These are phyloP conservation scores for Solanum chmielewskii DNA, from an alignment of 257 asterid species.

Conservation along the genomic window DNA sequence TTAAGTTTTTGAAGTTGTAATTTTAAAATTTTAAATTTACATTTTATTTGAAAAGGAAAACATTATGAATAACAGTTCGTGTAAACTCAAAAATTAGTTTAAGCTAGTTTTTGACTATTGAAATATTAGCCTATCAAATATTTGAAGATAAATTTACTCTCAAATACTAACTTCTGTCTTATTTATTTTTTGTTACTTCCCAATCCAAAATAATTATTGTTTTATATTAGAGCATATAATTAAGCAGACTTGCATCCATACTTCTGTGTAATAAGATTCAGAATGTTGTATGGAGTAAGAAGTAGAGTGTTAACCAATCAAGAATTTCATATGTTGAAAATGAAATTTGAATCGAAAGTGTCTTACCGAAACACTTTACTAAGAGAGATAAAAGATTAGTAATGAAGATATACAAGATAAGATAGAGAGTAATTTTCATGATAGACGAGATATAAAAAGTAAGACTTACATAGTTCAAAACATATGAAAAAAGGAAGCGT, in stretches of 20 bases:
- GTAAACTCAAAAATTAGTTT: background rate
- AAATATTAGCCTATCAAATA: background rate
- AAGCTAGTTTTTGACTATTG: background rate
- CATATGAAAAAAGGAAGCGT: background rate
- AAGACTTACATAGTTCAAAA: background rate
- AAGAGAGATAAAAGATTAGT: background rate
- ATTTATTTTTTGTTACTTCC: background rate
- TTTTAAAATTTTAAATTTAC: background rate
- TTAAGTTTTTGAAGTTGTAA: background rate
- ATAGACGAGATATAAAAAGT: background rate
- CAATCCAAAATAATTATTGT: background rate
- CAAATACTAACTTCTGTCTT: background rate
- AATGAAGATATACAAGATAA: background rate
- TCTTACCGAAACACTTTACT: background rate
- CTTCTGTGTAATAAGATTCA: background rate
- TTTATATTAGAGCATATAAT: background rate
- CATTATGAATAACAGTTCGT: background rate
- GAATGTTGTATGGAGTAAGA: background rate
- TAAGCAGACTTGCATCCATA: background rate
- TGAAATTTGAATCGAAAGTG: background rate
- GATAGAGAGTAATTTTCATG: background rate
- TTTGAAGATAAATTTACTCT: background rate
- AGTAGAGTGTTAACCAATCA: too few relatives aligned
- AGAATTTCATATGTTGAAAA: fast-evolving
- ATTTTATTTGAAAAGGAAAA: background rate